Conservation (phyloP, 148 eudicot species). For the Fagopyrum homotropicum region DNA sequence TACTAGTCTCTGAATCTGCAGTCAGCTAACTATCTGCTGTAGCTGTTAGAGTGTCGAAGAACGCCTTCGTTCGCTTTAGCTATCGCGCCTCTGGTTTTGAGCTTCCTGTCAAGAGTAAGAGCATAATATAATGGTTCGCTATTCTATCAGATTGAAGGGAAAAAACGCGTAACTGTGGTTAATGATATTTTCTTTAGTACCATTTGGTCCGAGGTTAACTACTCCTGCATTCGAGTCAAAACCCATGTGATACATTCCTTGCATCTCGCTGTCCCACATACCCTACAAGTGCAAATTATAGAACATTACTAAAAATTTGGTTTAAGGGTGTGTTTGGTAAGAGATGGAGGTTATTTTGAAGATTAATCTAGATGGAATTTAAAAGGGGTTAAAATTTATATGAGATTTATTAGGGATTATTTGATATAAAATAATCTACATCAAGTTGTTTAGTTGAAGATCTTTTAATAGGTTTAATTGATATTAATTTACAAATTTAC, state of each 20-base stretch:
- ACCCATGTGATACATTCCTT: slow-evolving; percentile 77
- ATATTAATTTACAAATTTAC: no score
- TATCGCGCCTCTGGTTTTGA: slow-evolving; percentile 45
- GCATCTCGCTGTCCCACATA: slow-evolving; percentile 73
- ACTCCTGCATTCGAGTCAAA: slow-evolving; percentile 49
- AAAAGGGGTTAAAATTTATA: no score
- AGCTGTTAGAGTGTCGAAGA: neutral
- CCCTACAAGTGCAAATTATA: slow-evolving; percentile 15
- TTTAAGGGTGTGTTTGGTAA: no score
- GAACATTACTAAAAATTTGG: neutral
- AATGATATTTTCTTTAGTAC: slow-evolving; percentile 19
- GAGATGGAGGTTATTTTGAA: no score
- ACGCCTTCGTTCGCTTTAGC: neutral
- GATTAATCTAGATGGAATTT: no score
- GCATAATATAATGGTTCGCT: neutral
- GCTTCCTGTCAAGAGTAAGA: slow-evolving; percentile 30
- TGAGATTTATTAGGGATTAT: no score
- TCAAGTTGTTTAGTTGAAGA: no score
- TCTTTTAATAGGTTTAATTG: no score
- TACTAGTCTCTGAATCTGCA: slow-evolving; percentile 1
- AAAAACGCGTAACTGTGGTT: neutral
- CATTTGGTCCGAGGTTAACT: slow-evolving; percentile 62
- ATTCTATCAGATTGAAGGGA: slow-evolving; percentile 5
- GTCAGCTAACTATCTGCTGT: slow-evolving; percentile 10
- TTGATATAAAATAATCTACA: no score